These are phyloP conservation scores for Trapa incisa DNA, from an alignment of 345 rosid species.

Conservation along the genomic window DNA sequence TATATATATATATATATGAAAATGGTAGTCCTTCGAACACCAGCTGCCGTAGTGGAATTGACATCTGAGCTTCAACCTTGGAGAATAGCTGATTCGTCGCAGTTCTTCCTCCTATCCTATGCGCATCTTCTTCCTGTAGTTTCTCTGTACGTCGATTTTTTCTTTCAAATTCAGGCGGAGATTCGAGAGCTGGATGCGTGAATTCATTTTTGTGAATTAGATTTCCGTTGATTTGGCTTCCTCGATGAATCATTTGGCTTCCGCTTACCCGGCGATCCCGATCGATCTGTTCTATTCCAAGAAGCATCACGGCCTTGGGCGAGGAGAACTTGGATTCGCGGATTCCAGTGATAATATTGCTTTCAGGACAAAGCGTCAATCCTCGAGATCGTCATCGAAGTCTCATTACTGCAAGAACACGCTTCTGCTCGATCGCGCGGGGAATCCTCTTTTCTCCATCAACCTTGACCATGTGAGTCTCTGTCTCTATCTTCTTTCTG, in stretches of 20 bases:
- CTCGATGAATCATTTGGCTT: neutral
- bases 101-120: no score
- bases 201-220: neutral
- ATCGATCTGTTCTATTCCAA: slow-evolving; percentile 65
- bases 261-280: slow-evolving; percentile 29
- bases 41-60: no score
- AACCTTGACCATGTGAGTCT: slow-evolving; percentile 35
- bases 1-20: no score
- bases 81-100: no score
- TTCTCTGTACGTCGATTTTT: no score
- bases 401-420: slow-evolving; percentile 9
- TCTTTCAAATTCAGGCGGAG: no score
- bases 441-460: slow-evolving; percentile 38
- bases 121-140: no score
- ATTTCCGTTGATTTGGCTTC: neutral
- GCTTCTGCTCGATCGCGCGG: slow-evolving; percentile 34
- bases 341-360: slow-evolving; percentile 50
- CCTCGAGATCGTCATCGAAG: slow-evolving; percentile 10
- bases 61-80: no score
- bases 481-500: neutral
- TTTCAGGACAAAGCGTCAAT: slow-evolving; percentile 25
- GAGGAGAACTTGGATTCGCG: slow-evolving; percentile 49
- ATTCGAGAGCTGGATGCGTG: neutral
- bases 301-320: slow-evolving; percentile 43
- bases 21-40: no score